phyloP scores from a whole-genome alignment of 2,329 filamentous ascomycete genomes.

The Ophiostoma sp. region DNA sequence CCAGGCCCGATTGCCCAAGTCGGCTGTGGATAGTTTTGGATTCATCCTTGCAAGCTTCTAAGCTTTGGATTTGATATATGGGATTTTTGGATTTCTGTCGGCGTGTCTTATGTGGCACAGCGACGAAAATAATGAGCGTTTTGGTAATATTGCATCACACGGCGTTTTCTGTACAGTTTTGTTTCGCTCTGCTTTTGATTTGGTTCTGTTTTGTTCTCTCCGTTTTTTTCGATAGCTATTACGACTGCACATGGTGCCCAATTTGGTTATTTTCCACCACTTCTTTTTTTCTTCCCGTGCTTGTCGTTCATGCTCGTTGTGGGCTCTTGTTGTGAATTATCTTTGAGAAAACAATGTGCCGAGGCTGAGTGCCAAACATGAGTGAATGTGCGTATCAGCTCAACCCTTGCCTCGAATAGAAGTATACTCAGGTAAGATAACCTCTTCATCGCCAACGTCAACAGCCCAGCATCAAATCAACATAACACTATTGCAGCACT shows the following conservation, averaged over 20 bases:
- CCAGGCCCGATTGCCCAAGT: neutral
- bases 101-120: neutral
- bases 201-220: neutral
- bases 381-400: too few relatives aligned
- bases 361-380: too few relatives aligned
- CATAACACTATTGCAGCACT: too few relatives aligned
- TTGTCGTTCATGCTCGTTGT: neutral
- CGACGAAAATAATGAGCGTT: slow-evolving; percentile 9
- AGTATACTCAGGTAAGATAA: too few relatives aligned
- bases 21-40: neutral
- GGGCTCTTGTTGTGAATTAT: too few relatives aligned
- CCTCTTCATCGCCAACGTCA: too few relatives aligned
- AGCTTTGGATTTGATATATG: slow-evolving; percentile 22
- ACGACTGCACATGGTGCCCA: slow-evolving; percentile 6
- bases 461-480: too few relatives aligned
- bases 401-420: too few relatives aligned
- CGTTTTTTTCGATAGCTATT: neutral
- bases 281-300: neutral
- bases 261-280: neutral
- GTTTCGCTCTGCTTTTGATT: neutral
- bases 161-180: slow-evolving; percentile 18
- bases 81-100: neutral
- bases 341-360: too few relatives aligned
- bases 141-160: neutral
- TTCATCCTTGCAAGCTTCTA: neutral